These are phyloP conservation scores for Silene latifolia DNA, from an alignment of 148 eudicot species.

Conservation along the genomic window DNA sequence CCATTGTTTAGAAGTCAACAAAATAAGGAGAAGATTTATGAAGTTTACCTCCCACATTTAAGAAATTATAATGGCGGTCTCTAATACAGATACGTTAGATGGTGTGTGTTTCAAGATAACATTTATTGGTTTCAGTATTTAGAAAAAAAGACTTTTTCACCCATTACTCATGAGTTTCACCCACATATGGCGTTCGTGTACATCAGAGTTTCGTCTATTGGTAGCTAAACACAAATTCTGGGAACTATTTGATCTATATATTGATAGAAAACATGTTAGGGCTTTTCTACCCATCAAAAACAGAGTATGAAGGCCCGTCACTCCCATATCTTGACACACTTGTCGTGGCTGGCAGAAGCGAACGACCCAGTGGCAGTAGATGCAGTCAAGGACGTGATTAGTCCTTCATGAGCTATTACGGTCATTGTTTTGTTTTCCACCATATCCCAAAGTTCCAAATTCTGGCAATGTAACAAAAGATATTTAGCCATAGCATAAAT, in stretches of 20 bases:
- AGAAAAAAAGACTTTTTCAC: neutral
- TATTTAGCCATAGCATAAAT: neutral
- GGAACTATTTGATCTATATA: neutral
- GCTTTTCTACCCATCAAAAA: neutral
- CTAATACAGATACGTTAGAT: neutral
- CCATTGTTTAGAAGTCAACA: no score
- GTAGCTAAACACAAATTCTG: neutral
- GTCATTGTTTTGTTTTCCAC: slow-evolving; percentile 66
- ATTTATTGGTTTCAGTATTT: no score
- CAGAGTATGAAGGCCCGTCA: slow-evolving; percentile 18
- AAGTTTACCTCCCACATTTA: no score
- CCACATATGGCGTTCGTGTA: neutral
- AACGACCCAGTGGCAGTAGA: slow-evolving; percentile 42
- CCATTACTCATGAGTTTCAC: neutral
- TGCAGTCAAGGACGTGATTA: slow-evolving; percentile 43
- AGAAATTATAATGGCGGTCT: no score
- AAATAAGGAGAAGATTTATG: no score
- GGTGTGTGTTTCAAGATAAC: neutral
- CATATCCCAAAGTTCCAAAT: slow-evolving; percentile 68
- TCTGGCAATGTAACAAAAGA: slow-evolving; percentile 29
- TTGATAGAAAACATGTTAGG: neutral
- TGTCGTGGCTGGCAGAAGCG: slow-evolving; percentile 64
- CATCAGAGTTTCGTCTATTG: neutral
- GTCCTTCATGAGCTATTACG: slow-evolving; percentile 46
- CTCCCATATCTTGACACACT: slow-evolving; percentile 61